Base-by-base conservation (phyloP, 2,329 filamentous ascomycete genomes). In the Aureobasidium sp. region DNA sequence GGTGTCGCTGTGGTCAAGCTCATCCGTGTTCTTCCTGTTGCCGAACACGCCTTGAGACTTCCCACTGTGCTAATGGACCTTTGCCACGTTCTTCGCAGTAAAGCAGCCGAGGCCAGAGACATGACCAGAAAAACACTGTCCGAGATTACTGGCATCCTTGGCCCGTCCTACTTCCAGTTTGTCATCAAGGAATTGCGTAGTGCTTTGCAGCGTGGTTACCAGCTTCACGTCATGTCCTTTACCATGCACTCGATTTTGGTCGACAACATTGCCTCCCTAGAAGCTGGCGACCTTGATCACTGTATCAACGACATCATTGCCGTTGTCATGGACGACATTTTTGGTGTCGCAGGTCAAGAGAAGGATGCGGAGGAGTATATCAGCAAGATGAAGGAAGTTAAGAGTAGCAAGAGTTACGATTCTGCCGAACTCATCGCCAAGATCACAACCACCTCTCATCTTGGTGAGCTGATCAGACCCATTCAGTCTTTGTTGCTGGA, bases 291-390 rank as follows among this genome's bases (percentile, higher is more conserved):
- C 66, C 77, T 99, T 31, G 90, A 99, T 69, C 92, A 96, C 70
- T 96, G 92, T 69, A 78, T 96, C 9, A 77, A 82, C 3, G 81
- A 87, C 11, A 85, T 97, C 45, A 85, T 95, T 47, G 81, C 84
- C 1, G 84, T 99, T 45, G 87, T 97, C 64, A 94, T 99, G 89
- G 94, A 99, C 69, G 95, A 99, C 70, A 94, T 95, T 13, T 99
- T 99, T 69, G 95, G 95, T 31, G 84, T 85, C 6, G 88, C 88
- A 35, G 94, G 94, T 1, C 89, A 96, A 74, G 93, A 99, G 70
- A 99, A 99, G 74, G 94, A 99, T 68, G 93, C 93, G 0, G 91
- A 96, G 67, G 94, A 92, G 57, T 99, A 99, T 71, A 87, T 88
- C 60, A 96, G 86, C 71, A 89, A 93, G 73, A 96, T 95, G 87